Conservation (phyloP, 306 rosid genomes). For the Cucumis sativus region Cucumber_9930_V3 NC_026660.2:30754501-30755000, state of each 20-base stretch:
- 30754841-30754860: constrained; percentile 86
- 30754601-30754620: neutral
- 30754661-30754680: neutral
- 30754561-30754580: neutral
- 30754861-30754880: constrained; percentile 99
- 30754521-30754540: neutral
- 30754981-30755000: neutral
- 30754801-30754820: constrained; percentile 96
- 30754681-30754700: neutral
- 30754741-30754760: neutral
- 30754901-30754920: constrained; percentile 82
- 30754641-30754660: neutral
- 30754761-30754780: constrained; percentile 5
- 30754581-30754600: neutral
- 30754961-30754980: neutral
- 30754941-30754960: constrained; percentile 5
- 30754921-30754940: constrained; percentile 39
- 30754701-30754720: neutral
- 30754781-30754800: neutral
- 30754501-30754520: neutral
- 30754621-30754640: neutral
- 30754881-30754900: constrained; percentile 88
- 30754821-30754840: constrained; percentile 97
- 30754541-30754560: neutral
- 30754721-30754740: neutral